These are phyloP conservation scores for Botrytis tulipae DNA, from an alignment of 2,329 filamentous ascomycete genomes.

Conservation along the genomic window DNA sequence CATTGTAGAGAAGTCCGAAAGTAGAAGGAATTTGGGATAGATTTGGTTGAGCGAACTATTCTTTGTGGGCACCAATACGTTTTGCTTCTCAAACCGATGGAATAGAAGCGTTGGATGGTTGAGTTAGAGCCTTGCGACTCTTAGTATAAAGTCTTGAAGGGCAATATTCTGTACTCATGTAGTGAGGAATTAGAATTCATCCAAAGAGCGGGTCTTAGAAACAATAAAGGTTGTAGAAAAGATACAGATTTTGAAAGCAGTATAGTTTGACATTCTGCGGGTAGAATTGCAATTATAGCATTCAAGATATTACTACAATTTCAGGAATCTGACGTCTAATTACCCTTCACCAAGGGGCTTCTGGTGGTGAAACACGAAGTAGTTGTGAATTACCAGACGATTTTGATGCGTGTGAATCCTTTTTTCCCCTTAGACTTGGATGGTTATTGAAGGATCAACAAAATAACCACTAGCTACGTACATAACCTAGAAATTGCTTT, in stretches of 20 bases:
- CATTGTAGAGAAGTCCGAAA: rapidly evolving
- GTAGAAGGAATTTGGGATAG: neutral
- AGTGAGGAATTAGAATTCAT: neutral
- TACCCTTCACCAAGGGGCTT: too few relatives aligned
- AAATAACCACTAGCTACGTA: rapidly evolving
- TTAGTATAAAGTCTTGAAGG: neutral
- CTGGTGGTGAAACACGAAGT: too few relatives aligned
- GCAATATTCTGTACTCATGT: rapidly evolving
- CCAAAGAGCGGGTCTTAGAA: neutral
- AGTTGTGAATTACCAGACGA: too few relatives aligned
- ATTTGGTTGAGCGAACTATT: neutral
- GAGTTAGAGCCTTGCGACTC: rapidly evolving
- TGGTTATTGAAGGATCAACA: neutral
- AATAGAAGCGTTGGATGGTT: rapidly evolving
- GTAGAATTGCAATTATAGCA: neutral
- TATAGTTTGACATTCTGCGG: rapidly evolving
- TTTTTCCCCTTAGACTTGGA: neutral
- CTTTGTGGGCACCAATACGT: rapidly evolving
- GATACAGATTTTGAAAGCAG: neutral
- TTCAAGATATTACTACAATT: neutral
- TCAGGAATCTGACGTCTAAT: rapidly evolving
- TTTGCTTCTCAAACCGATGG: neutral
- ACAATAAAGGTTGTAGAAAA: neutral
- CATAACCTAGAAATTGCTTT: neutral
- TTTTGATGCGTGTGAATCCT: too few relatives aligned